phyloP scores from a whole-genome alignment of 371 early-diverging fungal genomes.

The Sporodiniella umbellata region DNA sequence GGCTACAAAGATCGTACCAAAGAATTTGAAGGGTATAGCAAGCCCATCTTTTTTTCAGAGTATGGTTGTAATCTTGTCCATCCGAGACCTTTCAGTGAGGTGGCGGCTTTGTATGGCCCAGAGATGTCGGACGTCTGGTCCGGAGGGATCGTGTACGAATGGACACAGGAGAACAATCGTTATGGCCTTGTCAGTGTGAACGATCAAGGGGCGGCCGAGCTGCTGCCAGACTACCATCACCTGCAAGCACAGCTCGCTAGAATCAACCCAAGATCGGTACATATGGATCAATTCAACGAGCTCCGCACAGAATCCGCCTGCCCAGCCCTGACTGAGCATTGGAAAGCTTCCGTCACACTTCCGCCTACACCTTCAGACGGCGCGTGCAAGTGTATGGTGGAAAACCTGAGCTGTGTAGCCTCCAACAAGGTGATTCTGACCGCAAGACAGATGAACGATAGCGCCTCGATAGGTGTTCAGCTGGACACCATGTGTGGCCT shows the following conservation, averaged over 20 bases:
- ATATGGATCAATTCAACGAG: conserved; percentile 44
- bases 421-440: conserved; percentile 36
- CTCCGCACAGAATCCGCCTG: conserved; percentile 40
- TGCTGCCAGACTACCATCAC: conserved; percentile 47
- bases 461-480: conserved; percentile 26
- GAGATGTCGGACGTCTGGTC: conserved; percentile 69
- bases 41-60: conserved; percentile 65
- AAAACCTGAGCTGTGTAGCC: conserved; percentile 58
- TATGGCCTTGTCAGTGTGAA: conserved; percentile 72
- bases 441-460: conserved; percentile 3
- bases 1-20: conserved; percentile 59
- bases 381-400: conserved; percentile 68
- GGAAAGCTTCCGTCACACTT: conserved; percentile 56
- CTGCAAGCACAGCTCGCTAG: conserved; percentile 36
- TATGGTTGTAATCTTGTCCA: conserved; percentile 60
- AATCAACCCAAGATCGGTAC: conserved; percentile 43
- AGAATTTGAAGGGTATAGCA: conserved; percentile 50
- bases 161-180: conserved; percentile 74
- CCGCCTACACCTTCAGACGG: conserved; percentile 71
- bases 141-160: conserved; percentile 81
- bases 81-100: conserved; percentile 58
- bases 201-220: conserved; percentile 29
- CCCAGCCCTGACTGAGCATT: conserved; percentile 48
- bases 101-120: conserved; percentile 62
- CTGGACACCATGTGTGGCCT: conserved; percentile 54